Evolutionary conservation across 1,284 basidiomycete genomes (phyloP).

Genomic region (Baeospora myosura): DNA sequence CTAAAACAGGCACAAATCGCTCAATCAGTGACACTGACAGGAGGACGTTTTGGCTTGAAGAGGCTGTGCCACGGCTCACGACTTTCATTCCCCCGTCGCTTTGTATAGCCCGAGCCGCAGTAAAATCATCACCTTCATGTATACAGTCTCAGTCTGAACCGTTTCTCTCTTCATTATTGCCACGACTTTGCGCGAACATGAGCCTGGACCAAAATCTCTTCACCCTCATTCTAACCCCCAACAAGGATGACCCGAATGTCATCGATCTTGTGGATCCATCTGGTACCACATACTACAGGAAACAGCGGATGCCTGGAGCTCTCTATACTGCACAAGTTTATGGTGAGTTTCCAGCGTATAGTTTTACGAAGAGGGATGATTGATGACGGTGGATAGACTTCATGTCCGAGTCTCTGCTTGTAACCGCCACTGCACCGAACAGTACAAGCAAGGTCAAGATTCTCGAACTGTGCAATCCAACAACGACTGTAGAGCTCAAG

Average conservation of each 20-base stretch:
- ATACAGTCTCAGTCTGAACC: too few species aligned
- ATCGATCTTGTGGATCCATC: constrained; percentile 61
- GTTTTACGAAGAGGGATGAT: neutral
- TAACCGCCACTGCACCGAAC: constrained; percentile 55
- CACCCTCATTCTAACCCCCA: constrained; percentile 58
- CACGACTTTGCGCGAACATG: constrained; percentile 33
- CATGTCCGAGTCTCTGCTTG: constrained; percentile 55
- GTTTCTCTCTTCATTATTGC: too few species aligned
- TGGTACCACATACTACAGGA: constrained; percentile 62
- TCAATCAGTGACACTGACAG: too few species aligned
- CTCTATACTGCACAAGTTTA: constrained; percentile 60
- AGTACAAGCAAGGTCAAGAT: constrained; percentile 65
- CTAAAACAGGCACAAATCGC: too few species aligned
- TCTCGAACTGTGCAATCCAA: constrained; percentile 70
- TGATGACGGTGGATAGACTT: constrained; percentile 41
- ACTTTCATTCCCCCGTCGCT: too few species aligned
- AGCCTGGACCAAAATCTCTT: constrained; percentile 77
- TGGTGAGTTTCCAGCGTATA: constrained; percentile 34
- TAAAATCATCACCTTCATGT: too few species aligned
- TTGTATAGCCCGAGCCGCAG: too few species aligned
- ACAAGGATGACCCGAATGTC: constrained; percentile 48
- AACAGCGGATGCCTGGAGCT: constrained; percentile 43
- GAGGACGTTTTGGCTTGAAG: too few species aligned
- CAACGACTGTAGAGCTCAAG: constrained; percentile 60
- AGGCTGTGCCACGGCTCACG: too few species aligned